Evolutionary conservation across 108 stramenopile genomes (phyloP), one percentile per base, ranked within the genome.

Genomic region (Bacterosira constricta): DNA sequence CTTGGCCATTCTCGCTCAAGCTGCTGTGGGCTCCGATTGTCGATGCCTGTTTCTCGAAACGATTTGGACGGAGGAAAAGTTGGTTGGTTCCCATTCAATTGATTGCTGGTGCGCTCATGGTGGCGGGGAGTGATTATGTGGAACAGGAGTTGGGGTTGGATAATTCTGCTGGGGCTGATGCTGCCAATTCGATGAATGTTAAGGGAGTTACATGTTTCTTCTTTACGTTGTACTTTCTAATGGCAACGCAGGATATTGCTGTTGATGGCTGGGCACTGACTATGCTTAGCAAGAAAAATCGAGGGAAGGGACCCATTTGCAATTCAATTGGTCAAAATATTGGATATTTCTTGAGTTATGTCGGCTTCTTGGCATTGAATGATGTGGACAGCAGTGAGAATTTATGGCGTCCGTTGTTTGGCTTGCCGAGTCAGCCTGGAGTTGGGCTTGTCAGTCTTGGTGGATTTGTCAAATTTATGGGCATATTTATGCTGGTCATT

Each of bases 211-310:
- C 99, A 1, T 50, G 61, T 9, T 97, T 95, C 76, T 99, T 99
- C 87, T 94, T 98, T 66, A 69, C 82, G 18, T 64, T 99, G 30
- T 99, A 99, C 81, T 90, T 97, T 63, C 85, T 99, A 25, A 98
- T 98, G 94, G 99, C 99, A 11, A 99, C 99, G 12, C 97, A 99
- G 83, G 99, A 99, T 75, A 97, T 99, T 67, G 99, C 99, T 27
- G 98, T 99, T 7, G 99, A 99, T 81, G 99, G 99, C 21, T 99
- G 99, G 99, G 99, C 99, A 6, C 81, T 99, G 61, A 99, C 99
- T 9, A 97, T 99, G 98, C 79, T 99, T 26, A 85, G 84, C 61
- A 94, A 90, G 49, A 83, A 90, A 37, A 99, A 98, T 85, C 81
- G 97, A 10, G 98, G 99, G 25, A 88, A 83, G 23, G 98, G 98